A percentile compares a stretch with the other conserved stretches of the same genome.
These are phyloP conservation scores for Phytophthora pinifolia DNA, from an alignment of 352 stramenopile species.

Conservation along the genomic window DNA sequence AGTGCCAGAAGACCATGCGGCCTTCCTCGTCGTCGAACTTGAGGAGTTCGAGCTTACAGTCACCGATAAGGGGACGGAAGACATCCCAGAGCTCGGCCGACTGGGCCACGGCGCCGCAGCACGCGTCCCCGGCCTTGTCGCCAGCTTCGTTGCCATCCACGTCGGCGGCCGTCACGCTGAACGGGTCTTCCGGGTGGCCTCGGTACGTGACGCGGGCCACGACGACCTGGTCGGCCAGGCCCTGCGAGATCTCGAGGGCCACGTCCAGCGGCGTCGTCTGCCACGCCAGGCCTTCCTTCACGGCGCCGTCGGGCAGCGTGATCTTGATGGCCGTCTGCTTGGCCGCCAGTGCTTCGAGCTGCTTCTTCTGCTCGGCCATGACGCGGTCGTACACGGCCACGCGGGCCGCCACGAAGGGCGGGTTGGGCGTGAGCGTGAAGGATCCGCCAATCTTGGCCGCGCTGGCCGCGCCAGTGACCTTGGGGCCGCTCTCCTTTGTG, in stretches of 20 bases:
- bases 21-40: conserved; percentile 98
- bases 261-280: conserved; percentile 98
- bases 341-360: conserved; percentile 79
- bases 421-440: conserved; percentile 81
- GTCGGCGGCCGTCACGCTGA: conserved; percentile 80
- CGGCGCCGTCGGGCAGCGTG: conserved; percentile 96
- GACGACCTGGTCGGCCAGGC: conserved; percentile 91
- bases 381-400: conserved; percentile 87
- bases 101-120: conserved; percentile 52
- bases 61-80: conserved; percentile 95
- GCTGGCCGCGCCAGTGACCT: conserved; percentile 46
- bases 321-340: conserved; percentile 93
- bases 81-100: conserved; percentile 96
- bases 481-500: conserved; percentile 72
- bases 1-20: conserved; percentile 98
- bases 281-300: conserved; percentile 91
- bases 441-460: conserved; percentile 80
- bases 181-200: conserved; percentile 66
- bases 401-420: conserved; percentile 81
- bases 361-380: conserved; percentile 64
- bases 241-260: conserved; percentile 93
- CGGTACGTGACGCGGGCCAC: conserved; percentile 93
- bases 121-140: conserved; percentile 47
- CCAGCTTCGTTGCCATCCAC: conserved; percentile 89
- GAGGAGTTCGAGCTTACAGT: conserved; percentile 96